Base-by-base conservation (phyloP, 2,329 filamentous ascomycete genomes). In the Biscogniauxia mediterranea region DNA sequence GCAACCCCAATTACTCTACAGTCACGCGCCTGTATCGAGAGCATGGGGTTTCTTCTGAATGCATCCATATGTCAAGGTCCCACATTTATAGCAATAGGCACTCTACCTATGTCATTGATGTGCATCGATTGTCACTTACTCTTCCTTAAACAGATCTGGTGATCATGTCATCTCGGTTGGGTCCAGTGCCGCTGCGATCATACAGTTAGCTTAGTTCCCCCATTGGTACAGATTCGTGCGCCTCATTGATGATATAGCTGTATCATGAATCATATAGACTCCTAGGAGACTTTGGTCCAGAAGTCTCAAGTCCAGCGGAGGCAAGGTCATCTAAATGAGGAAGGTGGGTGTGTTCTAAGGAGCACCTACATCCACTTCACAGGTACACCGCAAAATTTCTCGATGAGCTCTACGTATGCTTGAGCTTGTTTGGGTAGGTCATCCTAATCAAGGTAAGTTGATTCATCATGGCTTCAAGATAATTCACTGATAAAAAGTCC, bases 351-450 rank as follows among this genome's bases (percentile, higher is more conserved):
- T 50, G 7, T 8, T 17, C 3, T 6, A 3, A 26, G n/a, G 19
- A 23, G 20, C n/a, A 21, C 23, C 23, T n/a, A 26, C 57, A 66
- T 62, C 65, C 61, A 66, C 51, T 58, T 58, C 46, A 68, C 52
- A 25, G 28, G 61, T 15, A 68, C 59, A 21, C 56, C 64, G 21
- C 60, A 58, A 54, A 63, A 62, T 32, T 66, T 55, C 28, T 66
- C 64, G 46, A 67, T 70, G 54, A 65, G 60, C 72, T 85, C 80
- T 59, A 92, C 78, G 69, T 92, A 92, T 52, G 83, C 83, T 61
- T 83, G 81, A 20, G 89, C 89, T 69, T 88, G 80, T 70, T 79
- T 77, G 6, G 89, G 89, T 51, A 92, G 78, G 32, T 88, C 85
- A 52, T 84, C 57, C 56, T 59, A 15, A 3, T 20, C 11, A 26